Evolutionary conservation across 2,329 filamentous ascomycete genomes (phyloP).

Genomic region (Diaporthe caulivora): DNA sequence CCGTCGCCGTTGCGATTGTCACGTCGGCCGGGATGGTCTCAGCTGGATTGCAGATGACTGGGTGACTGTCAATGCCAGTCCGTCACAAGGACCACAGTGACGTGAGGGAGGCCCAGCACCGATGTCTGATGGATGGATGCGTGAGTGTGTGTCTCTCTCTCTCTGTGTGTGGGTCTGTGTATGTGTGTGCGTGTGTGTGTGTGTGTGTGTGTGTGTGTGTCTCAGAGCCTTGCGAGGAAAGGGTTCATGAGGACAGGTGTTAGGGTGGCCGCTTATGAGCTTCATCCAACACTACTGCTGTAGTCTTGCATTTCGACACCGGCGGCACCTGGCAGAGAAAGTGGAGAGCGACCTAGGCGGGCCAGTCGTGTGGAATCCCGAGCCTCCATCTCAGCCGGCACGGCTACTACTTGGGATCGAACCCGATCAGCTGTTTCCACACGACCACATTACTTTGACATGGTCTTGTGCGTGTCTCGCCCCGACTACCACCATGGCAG

Average conservation of each 20-base stretch:
- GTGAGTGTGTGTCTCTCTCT: too few relatives aligned
- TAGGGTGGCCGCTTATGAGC: slow-evolving; percentile 19
- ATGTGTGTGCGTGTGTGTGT: slow-evolving; percentile 20
- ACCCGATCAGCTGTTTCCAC: slow-evolving; percentile 33
- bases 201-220: slow-evolving; percentile 22
- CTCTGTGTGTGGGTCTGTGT: too few relatives aligned
- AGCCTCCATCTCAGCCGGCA: slow-evolving; percentile 33
- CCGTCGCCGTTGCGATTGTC: slow-evolving; percentile 1
- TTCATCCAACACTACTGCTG: slow-evolving; percentile 26
- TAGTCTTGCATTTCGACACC: slow-evolving; percentile 11
- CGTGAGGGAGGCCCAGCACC: slow-evolving; percentile 27
- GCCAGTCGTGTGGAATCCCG: slow-evolving; percentile 33
- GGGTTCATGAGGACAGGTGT: slow-evolving; percentile 22
- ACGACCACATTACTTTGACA: slow-evolving; percentile 7
- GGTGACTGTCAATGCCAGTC: neutral
- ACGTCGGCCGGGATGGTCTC: slow-evolving; percentile 14
- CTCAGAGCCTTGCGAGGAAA: slow-evolving; percentile 20
- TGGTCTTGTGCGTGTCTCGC: slow-evolving; percentile 23
- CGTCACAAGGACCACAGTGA: slow-evolving; percentile 17
- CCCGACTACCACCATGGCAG: neutral
- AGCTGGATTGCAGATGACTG: slow-evolving; percentile 21
- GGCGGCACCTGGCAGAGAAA: slow-evolving; percentile 14
- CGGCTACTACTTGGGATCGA: slow-evolving; percentile 32
- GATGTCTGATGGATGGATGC: slow-evolving; percentile 14
- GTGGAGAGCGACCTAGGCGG: slow-evolving; percentile 12